Conservation (phyloP, 371 early-diverging fungal species). For the Mortierella sp. region DNA sequence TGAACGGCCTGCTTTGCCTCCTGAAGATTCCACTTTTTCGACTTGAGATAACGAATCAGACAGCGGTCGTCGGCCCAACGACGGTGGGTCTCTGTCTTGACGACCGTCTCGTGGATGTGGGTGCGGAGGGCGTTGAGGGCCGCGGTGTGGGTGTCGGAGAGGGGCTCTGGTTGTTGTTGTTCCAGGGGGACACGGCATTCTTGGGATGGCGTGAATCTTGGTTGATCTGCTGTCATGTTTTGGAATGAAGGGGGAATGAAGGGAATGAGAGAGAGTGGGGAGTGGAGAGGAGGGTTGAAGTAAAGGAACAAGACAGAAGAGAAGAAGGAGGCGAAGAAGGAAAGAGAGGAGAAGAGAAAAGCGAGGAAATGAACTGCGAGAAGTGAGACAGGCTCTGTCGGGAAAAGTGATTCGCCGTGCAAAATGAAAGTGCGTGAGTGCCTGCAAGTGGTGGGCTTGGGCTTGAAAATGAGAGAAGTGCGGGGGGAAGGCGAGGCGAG, state of each 20-base stretch:
- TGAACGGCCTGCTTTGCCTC: slow-evolving; percentile 75
- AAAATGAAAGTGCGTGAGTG: neutral
- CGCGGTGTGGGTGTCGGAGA: slow-evolving; percentile 62
- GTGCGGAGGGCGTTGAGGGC: slow-evolving; percentile 62
- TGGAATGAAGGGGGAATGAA: slow-evolving; percentile 1
- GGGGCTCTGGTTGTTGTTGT: slow-evolving; percentile 30
- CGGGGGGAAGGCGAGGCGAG: neutral
- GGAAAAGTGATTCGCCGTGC: slow-evolving; percentile 4
- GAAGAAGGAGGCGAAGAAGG: neutral
- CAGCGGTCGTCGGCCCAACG: slow-evolving; percentile 71
- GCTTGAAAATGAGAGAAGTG: neutral
- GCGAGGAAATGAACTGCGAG: neutral
- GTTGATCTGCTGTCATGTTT: slow-evolving; percentile 11
- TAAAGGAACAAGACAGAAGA: no score
- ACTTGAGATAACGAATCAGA: slow-evolving; percentile 81
- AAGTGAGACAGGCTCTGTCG: neutral
- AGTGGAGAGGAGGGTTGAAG: neutral
- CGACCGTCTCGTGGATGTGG: slow-evolving; percentile 64
- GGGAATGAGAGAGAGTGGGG: slow-evolving; percentile 5
- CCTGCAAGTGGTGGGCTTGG: neutral
- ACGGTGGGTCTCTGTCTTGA: slow-evolving; percentile 65
- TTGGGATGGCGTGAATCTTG: slow-evolving; percentile 31
- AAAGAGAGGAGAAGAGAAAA: slow-evolving; percentile 1
- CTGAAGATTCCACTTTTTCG: slow-evolving; percentile 79
- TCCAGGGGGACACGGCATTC: slow-evolving; percentile 21